Evolutionary conservation across 108 stramenopile genomes (phyloP).

Genomic region (Schizochytrium sp.): DNA sequence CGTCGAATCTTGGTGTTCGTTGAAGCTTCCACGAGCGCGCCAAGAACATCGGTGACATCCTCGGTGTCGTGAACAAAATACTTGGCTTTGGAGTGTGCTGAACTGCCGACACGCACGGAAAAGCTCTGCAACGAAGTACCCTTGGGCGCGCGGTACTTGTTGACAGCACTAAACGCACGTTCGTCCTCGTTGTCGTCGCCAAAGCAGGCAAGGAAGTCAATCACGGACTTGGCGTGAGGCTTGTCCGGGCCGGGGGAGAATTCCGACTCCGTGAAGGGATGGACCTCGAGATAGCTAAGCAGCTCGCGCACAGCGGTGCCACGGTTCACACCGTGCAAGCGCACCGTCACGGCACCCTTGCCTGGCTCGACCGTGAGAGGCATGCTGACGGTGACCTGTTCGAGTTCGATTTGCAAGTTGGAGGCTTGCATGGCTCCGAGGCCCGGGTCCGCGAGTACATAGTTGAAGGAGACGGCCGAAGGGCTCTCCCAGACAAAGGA

Average conservation of each 20-base stretch:
- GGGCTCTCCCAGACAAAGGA: constrained; percentile 58
- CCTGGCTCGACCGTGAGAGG: constrained; percentile 78
- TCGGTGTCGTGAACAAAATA: background rate
- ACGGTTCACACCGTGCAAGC: constrained; percentile 56
- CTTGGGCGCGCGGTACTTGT: background rate
- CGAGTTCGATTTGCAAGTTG: constrained; percentile 93
- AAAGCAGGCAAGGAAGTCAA: constrained; percentile 15
- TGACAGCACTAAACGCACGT: constrained; percentile 37
- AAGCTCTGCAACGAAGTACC: background rate
- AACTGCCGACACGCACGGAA: background rate
- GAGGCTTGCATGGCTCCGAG: constrained; percentile 63
- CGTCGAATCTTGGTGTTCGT: background rate
- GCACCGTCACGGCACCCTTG: constrained; percentile 53
- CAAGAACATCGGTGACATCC: background rate
- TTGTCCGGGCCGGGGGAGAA: background rate
- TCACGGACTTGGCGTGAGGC: background rate
- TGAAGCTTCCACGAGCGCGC: background rate
- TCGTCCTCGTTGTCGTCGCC: constrained; percentile 59
- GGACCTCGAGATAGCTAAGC: constrained; percentile 17
- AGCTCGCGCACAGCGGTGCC: constrained; percentile 39
- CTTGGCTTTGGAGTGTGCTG: background rate
- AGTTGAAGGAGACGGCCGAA: constrained; percentile 54
- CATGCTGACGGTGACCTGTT: constrained; percentile 67
- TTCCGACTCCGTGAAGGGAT: background rate
- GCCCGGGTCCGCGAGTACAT: constrained; percentile 58